These are phyloP conservation scores for Alternaria metachromatica DNA, from an alignment of 2,329 filamentous ascomycete species.

Conservation along the genomic window DNA sequence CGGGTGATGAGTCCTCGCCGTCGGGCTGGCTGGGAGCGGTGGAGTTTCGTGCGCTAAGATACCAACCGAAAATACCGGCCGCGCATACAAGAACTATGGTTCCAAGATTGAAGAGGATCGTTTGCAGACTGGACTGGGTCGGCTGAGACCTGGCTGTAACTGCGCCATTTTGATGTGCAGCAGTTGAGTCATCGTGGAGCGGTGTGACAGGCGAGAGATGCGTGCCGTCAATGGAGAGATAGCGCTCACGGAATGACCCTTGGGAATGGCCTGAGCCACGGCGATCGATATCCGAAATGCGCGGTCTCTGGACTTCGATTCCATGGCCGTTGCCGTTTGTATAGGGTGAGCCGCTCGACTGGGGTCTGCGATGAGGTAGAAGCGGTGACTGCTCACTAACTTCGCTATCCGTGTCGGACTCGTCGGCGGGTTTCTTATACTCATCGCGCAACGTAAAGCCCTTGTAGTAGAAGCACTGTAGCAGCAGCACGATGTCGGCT, in stretches of 20 bases:
- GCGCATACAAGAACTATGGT: constrained; percentile 82
- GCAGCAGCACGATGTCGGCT: constrained; percentile 85
- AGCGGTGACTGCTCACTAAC: constrained; percentile 47
- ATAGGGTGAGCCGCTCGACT: constrained; percentile 29
- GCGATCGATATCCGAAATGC: constrained; percentile 48
- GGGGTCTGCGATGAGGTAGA: constrained; percentile 35
- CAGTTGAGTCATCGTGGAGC: constrained; percentile 58
- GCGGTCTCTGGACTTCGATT: constrained; percentile 27
- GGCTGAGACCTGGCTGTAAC: constrained; percentile 52
- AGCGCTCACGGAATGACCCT: constrained; percentile 52
- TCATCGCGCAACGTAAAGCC: constrained; percentile 66
- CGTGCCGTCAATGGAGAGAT: constrained; percentile 66
- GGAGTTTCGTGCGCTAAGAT: constrained; percentile 60
- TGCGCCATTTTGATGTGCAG: constrained; percentile 39
- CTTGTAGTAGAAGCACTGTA: constrained; percentile 94
- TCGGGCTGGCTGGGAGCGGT: constrained; percentile 43
- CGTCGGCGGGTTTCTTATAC: constrained; percentile 32
- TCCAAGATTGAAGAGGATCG: constrained; percentile 73
- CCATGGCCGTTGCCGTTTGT: constrained; percentile 26
- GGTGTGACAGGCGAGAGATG: constrained; percentile 85
- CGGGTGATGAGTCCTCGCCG: constrained; percentile 29
- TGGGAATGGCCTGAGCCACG: constrained; percentile 42
- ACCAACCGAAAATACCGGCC: constrained; percentile 87
- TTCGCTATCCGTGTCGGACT: constrained; percentile 34
- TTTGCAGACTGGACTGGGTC: constrained; percentile 57